Evolutionary conservation across 1,284 basidiomycete genomes (phyloP), one percentile per base, ranked within the genome.

Genomic region (Leccinum subfulvum): DNA sequence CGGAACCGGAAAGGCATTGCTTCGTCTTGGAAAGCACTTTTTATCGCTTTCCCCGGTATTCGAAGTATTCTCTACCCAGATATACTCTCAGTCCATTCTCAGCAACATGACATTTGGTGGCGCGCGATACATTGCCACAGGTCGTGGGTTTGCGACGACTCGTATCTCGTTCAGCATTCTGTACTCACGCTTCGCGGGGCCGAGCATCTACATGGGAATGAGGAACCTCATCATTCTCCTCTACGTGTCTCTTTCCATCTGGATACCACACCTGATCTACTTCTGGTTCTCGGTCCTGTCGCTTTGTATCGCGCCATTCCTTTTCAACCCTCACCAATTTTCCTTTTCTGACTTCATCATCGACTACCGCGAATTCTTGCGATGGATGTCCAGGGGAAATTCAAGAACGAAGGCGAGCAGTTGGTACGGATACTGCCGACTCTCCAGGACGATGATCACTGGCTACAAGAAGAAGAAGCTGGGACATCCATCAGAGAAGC

Each of bases 291-390:
- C 93, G 16, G 91, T 95, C 64, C 77, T 95, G 62, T 94, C 95
- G 52, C 85, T 97, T 16, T 96, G 93, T 77, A 84, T 97, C 67
- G 94, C 96, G 35, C 95, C 96, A 2, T 98, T 97, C 87, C 71
- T 98, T 65, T 97, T 98, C 86, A 98, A 98, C 79, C 96, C 96
- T 11, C 96, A 98, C 79, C 96, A 98, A 76, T 98, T 98, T 85
- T 93, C 94, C 23, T 93, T 90, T 75, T 79, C 92, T 69, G 95
- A 98, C 78, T 98, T 97, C 79, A 91, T 98, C 78, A 95, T 98
- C 75, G 96, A 98, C 78, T 98, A 98, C 78, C 90, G 95, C 68
- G 95, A 98, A 75, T 97, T 96, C 82, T 79, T 98, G 59, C 88
- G 95, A 61, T 98, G 95, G 95, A 97, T 98, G 94, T 97, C 93